Percentiles rank a stretch among this genome's conserved stretches.
Conservation (phyloP, 2,329 filamentous ascomycete genomes). For the Xylaria sp. region DNA sequence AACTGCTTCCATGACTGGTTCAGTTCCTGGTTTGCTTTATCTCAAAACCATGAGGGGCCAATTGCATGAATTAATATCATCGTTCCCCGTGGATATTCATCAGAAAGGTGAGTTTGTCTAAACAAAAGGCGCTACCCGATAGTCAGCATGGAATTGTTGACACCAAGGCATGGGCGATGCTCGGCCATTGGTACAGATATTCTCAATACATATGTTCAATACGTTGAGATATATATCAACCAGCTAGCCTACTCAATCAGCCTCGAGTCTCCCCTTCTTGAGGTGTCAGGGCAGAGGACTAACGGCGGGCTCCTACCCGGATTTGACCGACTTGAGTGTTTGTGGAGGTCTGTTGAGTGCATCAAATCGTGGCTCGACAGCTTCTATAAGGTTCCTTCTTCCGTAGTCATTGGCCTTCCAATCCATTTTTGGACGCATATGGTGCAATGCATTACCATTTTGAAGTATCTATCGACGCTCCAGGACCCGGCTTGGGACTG, state of each 20-base stretch:
- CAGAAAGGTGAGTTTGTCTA: constrained; percentile 34
- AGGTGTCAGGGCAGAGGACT: constrained; percentile 26
- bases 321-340: constrained; percentile 49
- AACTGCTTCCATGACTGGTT: constrained; percentile 28
- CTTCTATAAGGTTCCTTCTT: constrained; percentile 46
- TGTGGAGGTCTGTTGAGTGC: constrained; percentile 50
- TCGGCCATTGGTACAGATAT: constrained; percentile 34
- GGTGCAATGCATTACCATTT: constrained; percentile 48
- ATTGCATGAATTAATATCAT: constrained; percentile 48
- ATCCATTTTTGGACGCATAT: constrained; percentile 54
- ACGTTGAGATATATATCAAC: constrained; percentile 39
- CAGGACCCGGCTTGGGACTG: constrained; percentile 53
- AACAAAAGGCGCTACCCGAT: not conserved
- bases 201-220: constrained; percentile 45
- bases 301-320: constrained; percentile 35
- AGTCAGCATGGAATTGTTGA: constrained; percentile 13
- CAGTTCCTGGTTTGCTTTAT: constrained; percentile 43
- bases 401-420: constrained; percentile 46
- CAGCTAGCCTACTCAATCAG: constrained; percentile 44
- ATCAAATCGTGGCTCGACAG: constrained; percentile 50
- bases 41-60: constrained; percentile 48
- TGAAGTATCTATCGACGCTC: constrained; percentile 52
- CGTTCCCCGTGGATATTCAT: constrained; percentile 41
- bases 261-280: constrained; percentile 35
- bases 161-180: constrained; percentile 25